Evolutionary conservation across 2,329 filamentous ascomycete genomes (phyloP).

Genomic region (Cordyceps militaris): DNA sequence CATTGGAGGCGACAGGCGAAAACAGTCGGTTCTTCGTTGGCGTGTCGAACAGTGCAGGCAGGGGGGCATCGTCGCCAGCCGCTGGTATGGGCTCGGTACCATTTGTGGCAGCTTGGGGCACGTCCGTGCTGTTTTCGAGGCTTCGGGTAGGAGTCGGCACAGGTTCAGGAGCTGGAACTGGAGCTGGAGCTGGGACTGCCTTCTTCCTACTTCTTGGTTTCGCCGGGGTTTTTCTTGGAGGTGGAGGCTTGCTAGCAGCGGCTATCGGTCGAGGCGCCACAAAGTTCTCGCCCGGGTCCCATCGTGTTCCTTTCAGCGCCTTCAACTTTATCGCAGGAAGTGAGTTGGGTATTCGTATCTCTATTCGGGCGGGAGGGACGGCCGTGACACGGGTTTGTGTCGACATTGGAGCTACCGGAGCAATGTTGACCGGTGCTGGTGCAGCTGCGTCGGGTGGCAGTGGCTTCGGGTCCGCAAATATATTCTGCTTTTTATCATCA

Average conservation of each 20-base stretch:
- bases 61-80: not conserved
- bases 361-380: conserved; percentile 12
- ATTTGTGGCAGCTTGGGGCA: conserved; percentile 7
- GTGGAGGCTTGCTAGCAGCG: conserved; percentile 19
- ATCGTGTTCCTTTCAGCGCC: conserved; percentile 31
- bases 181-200: not conserved
- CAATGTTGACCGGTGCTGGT: not conserved
- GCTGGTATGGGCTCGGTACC: not conserved
- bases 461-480: not conserved
- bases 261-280: conserved; percentile 15
- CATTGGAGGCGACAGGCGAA: conserved; percentile 4
- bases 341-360: not conserved
- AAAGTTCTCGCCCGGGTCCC: conserved; percentile 26
- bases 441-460: not conserved
- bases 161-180: not conserved
- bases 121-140: conserved; percentile 1
- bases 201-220: conserved; percentile 11
- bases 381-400: not conserved
- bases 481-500: not conserved
- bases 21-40: conserved; percentile 12
- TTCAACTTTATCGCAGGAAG: conserved; percentile 31
- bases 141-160: not conserved
- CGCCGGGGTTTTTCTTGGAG: conserved; percentile 12
- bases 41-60: not conserved
- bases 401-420: conserved; percentile 5